Percentiles rank a stretch among this genome's conserved stretches.
Conservation (phyloP, 805 yeast species). For the Cyberlindnera maritima region DNA sequence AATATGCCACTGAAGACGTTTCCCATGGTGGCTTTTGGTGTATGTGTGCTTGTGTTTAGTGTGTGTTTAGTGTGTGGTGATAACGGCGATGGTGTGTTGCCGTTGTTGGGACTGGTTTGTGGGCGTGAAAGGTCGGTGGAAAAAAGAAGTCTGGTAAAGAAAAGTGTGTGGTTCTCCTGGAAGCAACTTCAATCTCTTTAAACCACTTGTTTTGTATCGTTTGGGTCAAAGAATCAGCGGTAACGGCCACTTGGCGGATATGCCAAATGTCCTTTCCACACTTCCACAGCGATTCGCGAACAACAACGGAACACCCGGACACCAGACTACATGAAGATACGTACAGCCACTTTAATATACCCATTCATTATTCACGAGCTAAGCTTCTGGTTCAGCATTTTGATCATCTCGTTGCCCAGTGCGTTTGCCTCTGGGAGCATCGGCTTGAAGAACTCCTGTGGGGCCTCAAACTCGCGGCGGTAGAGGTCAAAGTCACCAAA, state of each 20-base stretch:
- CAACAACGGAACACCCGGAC: too few species aligned
- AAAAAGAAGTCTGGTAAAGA: too few species aligned
- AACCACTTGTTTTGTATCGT: too few species aligned
- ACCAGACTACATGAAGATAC: too few species aligned
- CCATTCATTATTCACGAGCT: neutral
- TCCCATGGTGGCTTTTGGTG: conserved; percentile 55
- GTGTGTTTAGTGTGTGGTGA: conserved; percentile 31
- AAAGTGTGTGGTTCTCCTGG: too few species aligned
- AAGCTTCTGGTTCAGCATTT: conserved; percentile 37
- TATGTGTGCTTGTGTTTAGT: conserved; percentile 3
- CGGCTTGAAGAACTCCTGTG: conserved; percentile 80
- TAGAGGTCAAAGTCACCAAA: conserved; percentile 75
- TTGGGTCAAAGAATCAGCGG: too few species aligned
- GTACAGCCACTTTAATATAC: too few species aligned
- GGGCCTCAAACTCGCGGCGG: conserved; percentile 66
- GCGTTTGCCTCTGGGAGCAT: conserved; percentile 86
- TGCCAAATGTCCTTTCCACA: too few species aligned
- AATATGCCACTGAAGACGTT: conserved; percentile 86
- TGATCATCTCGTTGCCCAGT: conserved; percentile 92
- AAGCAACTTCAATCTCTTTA: too few species aligned
- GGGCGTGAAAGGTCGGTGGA: neutral
- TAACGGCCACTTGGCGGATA: too few species aligned
- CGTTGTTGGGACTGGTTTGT: neutral
- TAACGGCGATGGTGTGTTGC: conserved; percentile 27
- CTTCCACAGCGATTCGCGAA: too few species aligned